phyloP scores from a whole-genome alignment of 305 asterid genomes.

The Stenogyne calaminthoides region DNA sequence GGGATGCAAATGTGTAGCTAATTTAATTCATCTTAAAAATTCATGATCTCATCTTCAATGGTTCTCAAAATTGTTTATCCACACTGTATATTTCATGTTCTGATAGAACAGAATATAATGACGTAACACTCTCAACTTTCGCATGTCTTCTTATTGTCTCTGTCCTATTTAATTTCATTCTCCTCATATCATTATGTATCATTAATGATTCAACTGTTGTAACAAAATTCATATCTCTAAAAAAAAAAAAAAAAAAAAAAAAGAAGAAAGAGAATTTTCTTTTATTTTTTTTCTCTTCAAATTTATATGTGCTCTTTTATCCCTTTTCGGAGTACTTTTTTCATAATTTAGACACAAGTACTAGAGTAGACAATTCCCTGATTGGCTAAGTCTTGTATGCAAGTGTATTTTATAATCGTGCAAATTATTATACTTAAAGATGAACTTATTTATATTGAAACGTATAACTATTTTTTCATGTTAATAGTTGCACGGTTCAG shows the following conservation, averaged over 20 bases:
- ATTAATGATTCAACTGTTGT: slow-evolving; percentile 16
- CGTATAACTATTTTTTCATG: too few species aligned
- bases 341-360: too few species aligned
- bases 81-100: slow-evolving; percentile 28
- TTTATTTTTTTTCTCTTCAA: background rate
- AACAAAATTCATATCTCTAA: background rate
- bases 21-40: background rate
- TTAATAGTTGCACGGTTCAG: too few species aligned
- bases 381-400: too few species aligned
- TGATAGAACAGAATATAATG: slow-evolving; percentile 36
- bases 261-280: too few species aligned
- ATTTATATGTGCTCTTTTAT: too few species aligned
- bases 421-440: too few species aligned
- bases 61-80: slow-evolving; percentile 17
- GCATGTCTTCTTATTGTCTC: slow-evolving; percentile 39
- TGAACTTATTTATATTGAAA: too few species aligned
- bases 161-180: slow-evolving; percentile 32
- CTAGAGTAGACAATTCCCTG: too few species aligned
- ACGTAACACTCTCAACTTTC: slow-evolving; percentile 31
- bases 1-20: background rate
- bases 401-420: too few species aligned
- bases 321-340: too few species aligned
- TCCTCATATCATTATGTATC: slow-evolving; percentile 19
- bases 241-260: background rate
- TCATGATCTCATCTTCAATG: slow-evolving; percentile 6